These are phyloP conservation scores for Aspergillus vadensis DNA, from an alignment of 2,329 filamentous ascomycete species.

Conservation along the genomic window DNA sequence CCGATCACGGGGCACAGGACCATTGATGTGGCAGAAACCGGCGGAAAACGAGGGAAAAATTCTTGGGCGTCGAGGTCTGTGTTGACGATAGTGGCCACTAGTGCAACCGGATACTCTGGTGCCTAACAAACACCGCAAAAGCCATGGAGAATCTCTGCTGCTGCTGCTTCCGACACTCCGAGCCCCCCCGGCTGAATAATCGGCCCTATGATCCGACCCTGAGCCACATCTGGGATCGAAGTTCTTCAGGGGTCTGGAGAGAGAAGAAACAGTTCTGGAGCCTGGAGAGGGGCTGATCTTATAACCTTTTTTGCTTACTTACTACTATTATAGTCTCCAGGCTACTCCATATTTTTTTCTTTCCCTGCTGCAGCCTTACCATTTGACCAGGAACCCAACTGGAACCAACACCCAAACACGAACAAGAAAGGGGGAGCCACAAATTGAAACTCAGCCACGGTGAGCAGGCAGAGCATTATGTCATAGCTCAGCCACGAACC, in stretches of 20 bases:
- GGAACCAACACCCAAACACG: neutral
- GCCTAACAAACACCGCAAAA: slow-evolving; percentile 12
- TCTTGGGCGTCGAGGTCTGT: neutral
- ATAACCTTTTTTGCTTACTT: too few species aligned
- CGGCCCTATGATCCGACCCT: neutral
- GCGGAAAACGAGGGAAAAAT: slow-evolving; percentile 1
- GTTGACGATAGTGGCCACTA: slow-evolving; percentile 1
- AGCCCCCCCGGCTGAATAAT: slow-evolving; percentile 2
- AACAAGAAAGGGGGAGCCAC: neutral
- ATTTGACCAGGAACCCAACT: neutral
- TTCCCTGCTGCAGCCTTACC: neutral
- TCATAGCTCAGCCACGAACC: slow-evolving; percentile 31
- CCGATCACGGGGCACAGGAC: neutral
- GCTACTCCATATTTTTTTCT: neutral
- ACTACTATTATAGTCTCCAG: neutral
- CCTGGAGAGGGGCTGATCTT: neutral
- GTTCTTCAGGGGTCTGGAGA: neutral
- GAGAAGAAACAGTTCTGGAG: neutral
- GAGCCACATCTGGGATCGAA: neutral
- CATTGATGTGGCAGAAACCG: neutral
- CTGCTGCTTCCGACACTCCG: slow-evolving; percentile 3
- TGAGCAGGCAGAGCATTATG: slow-evolving; percentile 18
- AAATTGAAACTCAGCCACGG: slow-evolving; percentile 16
- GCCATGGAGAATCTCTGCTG: neutral
- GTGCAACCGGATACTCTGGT: slow-evolving; percentile 16